These are phyloP conservation scores for Quercus lobata DNA, from an alignment of 331 rosid species.

Conservation along the genomic window DNA sequence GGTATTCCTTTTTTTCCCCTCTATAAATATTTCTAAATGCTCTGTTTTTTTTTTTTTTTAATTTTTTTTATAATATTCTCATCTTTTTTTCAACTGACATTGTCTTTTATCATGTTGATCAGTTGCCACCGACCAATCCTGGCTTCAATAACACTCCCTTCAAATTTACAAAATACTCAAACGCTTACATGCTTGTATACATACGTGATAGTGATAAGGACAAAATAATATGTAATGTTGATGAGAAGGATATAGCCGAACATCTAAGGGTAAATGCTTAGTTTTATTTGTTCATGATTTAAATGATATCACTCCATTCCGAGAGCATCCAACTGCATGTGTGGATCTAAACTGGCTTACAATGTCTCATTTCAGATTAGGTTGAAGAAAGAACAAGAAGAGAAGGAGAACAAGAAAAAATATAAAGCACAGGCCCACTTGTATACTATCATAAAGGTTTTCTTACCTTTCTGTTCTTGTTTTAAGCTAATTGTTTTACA, in stretches of 20 bases:
- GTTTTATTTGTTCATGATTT: neutral
- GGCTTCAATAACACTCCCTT: slow-evolving; percentile 71
- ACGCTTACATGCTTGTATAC: slow-evolving; percentile 85
- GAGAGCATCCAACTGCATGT: neutral
- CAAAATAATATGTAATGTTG: slow-evolving; percentile 73
- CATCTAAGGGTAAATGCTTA: slow-evolving; percentile 54
- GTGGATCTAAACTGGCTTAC: slow-evolving; percentile 2
- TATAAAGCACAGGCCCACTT: slow-evolving; percentile 81
- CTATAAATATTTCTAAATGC: neutral
- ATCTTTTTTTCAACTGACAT: slow-evolving; percentile 13
- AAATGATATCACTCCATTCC: neutral
- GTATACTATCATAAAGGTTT: slow-evolving; percentile 62
- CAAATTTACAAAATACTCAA: slow-evolving; percentile 69
- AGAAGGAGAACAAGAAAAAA: slow-evolving; percentile 64
- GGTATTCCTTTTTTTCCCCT: slow-evolving; percentile 24
- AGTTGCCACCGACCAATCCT: slow-evolving; percentile 75
- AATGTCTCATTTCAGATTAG: slow-evolving; percentile 48
- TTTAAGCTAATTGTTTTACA: neutral
- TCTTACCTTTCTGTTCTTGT: neutral
- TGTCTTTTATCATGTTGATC: slow-evolving; percentile 11
- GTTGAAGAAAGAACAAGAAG: slow-evolving; percentile 76
- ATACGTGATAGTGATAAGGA: slow-evolving; percentile 82
- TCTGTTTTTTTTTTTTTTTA: neutral
- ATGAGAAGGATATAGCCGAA: slow-evolving; percentile 78
- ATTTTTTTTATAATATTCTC: too few relatives aligned